These are phyloP conservation scores for Drechslera avenae DNA, from an alignment of 2,329 filamentous ascomycete genomes.

Conservation along the genomic window DNA sequence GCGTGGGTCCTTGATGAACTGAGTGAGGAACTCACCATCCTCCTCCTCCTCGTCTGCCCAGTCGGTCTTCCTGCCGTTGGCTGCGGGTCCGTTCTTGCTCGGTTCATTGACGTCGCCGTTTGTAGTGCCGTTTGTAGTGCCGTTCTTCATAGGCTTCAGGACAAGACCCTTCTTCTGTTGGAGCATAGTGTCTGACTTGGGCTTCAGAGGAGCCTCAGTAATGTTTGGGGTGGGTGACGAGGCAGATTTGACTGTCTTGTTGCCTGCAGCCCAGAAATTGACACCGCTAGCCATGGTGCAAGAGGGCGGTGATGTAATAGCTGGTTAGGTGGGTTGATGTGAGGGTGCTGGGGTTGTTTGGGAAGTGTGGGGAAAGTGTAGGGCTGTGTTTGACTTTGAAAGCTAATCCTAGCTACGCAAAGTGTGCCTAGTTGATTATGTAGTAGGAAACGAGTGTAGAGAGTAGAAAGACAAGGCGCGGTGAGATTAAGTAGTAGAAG, in stretches of 20 bases:
- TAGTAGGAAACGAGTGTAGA: background rate
- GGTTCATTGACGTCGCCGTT: background rate
- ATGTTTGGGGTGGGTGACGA: background rate
- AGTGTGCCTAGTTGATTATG: too few relatives aligned
- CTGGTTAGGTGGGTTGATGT: background rate
- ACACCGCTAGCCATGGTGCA: conserved; percentile 1
- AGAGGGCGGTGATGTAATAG: background rate
- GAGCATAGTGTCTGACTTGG: background rate
- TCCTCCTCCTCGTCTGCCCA: conserved; percentile 31
- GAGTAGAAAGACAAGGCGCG: background rate
- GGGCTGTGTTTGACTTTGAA: too few relatives aligned
- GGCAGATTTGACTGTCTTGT: conserved; percentile 3
- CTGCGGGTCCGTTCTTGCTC: background rate
- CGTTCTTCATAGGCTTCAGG: conserved; percentile 9
- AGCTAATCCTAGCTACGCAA: too few relatives aligned
- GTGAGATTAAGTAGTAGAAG: background rate
- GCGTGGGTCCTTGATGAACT: background rate
- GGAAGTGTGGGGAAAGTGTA: too few relatives aligned
- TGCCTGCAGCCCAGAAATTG: conserved; percentile 13
- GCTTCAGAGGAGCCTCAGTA: conserved; percentile 1
- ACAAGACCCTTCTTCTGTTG: conserved; percentile 10
- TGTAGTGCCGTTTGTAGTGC: background rate
- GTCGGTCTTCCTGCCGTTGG: conserved; percentile 9
- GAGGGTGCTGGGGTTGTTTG: too few relatives aligned
- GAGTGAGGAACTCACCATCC: conserved; percentile 19